A percentile compares a stretch with the other conserved stretches of the same genome.
Conservation (phyloP, 768 basidiomycete genomes). For the Melanogaster broomeanus region DNA sequence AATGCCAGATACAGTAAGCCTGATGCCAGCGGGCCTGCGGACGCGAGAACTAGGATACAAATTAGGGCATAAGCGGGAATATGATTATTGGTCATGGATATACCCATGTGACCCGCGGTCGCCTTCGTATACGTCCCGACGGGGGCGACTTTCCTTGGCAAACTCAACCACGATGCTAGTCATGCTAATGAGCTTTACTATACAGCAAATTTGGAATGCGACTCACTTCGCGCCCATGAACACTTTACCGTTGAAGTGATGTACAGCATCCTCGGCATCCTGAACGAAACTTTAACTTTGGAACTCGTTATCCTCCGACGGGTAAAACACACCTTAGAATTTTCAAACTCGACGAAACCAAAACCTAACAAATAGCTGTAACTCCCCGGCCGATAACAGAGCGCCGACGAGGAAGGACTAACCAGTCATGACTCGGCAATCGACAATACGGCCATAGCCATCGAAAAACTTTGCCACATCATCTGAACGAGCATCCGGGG, state of each 20-base stretch:
- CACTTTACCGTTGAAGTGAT: conserved; percentile 81
- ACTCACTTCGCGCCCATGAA: conserved; percentile 81
- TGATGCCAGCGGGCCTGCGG: conserved; percentile 77
- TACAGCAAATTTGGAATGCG: not conserved
- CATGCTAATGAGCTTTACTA: conserved; percentile 2
- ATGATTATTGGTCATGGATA: conserved; percentile 4
- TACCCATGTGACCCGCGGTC: conserved; percentile 62
- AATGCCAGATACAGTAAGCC: conserved; percentile 85
- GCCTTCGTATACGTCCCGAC: conserved; percentile 72
- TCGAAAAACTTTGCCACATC: conserved; percentile 90
- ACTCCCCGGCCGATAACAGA: conserved; percentile 1
- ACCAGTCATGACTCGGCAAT: conserved; percentile 96
- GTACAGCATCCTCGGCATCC: conserved; percentile 95
- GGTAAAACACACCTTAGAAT: conserved; percentile 52
- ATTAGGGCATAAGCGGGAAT: conserved; percentile 12
- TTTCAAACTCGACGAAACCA: conserved; percentile 97
- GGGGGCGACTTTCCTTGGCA: conserved; percentile 88
- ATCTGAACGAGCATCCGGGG: conserved; percentile 77
- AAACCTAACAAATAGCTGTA: conserved; percentile 58
- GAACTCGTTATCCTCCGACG: not conserved
- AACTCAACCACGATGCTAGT: conserved; percentile 92
- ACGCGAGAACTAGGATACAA: conserved; percentile 54
- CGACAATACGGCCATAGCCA: conserved; percentile 84
- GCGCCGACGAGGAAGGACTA: conserved; percentile 24
- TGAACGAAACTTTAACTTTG: conserved; percentile 33